Percentiles rank a stretch among this genome's conserved stretches.
These are phyloP conservation scores for Leptographium wingfieldii DNA, from an alignment of 2,329 filamentous ascomycete species.

Conservation along the genomic window DNA sequence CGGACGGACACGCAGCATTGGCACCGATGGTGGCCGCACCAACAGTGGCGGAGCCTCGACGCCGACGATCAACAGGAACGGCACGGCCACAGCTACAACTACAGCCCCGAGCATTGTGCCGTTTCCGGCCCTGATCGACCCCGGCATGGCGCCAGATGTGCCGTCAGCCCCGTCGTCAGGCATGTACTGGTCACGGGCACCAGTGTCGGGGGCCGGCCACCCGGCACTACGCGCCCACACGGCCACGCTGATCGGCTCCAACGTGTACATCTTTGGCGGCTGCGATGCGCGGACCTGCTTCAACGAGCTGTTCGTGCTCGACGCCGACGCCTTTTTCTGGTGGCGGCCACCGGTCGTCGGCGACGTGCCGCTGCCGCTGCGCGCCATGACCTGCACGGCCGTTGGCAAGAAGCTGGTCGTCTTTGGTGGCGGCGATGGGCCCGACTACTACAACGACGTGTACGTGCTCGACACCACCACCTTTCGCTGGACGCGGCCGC, in stretches of 20 bases:
- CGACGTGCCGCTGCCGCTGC: constrained; percentile 50
- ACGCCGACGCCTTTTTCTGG: constrained; percentile 60
- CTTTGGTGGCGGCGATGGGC: constrained; percentile 58
- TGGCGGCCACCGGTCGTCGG: constrained; percentile 51
- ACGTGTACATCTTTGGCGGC: constrained; percentile 56
- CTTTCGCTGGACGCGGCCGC: constrained; percentile 52
- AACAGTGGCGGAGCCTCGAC: constrained; percentile 1
- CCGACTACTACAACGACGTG: constrained; percentile 59
- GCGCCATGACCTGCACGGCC: constrained; percentile 61
- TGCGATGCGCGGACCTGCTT: constrained; percentile 56
- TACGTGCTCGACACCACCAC: constrained; percentile 61
- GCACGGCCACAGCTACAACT: constrained; percentile 13
- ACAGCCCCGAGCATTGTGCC: constrained; percentile 29
- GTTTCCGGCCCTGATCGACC: constrained; percentile 45
- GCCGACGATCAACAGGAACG: background rate
- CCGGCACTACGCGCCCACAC: constrained; percentile 54
- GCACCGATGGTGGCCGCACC: constrained; percentile 7
- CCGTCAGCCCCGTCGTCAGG: constrained; percentile 51
- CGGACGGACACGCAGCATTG: constrained; percentile 1
- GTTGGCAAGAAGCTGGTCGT: constrained; percentile 57
- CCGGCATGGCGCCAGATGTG: constrained; percentile 45
- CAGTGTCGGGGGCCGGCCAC: constrained; percentile 48
- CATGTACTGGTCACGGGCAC: constrained; percentile 61
- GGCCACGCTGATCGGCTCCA: constrained; percentile 52
- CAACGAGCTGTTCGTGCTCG: constrained; percentile 56